A percentile compares a stretch with the other conserved stretches of the same genome.
phyloP scores from a whole-genome alignment of 1,284 basidiomycete species.

The Microbotryomycetes sp. region DNA sequence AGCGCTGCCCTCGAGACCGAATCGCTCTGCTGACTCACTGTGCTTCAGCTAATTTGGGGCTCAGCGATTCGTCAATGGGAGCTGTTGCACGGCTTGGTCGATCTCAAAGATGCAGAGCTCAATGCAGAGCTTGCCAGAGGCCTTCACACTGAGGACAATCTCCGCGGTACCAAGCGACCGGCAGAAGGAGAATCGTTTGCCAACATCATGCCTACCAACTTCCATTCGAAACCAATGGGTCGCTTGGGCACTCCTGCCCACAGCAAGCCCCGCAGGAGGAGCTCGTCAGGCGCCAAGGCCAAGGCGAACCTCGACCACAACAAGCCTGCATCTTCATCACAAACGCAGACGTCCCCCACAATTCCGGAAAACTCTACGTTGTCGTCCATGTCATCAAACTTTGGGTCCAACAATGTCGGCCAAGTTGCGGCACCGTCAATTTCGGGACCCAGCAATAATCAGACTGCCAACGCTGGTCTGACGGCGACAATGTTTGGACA shows the following conservation, averaged over 20 bases:
- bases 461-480: too few relatives aligned
- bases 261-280: constrained; percentile 8
- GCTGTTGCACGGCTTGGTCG: constrained; percentile 54
- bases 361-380: background rate
- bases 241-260: background rate
- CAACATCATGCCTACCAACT: constrained; percentile 16
- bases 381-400: background rate
- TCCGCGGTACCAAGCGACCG: constrained; percentile 23
- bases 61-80: constrained; percentile 65
- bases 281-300: background rate
- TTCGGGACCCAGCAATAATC: too few relatives aligned
- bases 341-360: background rate
- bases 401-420: background rate
- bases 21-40: background rate
- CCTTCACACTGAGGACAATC: background rate
- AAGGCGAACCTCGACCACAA: background rate
- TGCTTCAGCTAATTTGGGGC: constrained; percentile 55
- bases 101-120: constrained; percentile 30
- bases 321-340: background rate
- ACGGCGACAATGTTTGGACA: background rate
- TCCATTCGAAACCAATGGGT: constrained; percentile 13
- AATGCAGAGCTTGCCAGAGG: constrained; percentile 18
- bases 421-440: too few relatives aligned
- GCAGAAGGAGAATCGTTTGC: constrained; percentile 12
- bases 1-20: background rate